Base-by-base conservation (phyloP, 441 rosid genomes). In the Brassica balearica region DNA sequence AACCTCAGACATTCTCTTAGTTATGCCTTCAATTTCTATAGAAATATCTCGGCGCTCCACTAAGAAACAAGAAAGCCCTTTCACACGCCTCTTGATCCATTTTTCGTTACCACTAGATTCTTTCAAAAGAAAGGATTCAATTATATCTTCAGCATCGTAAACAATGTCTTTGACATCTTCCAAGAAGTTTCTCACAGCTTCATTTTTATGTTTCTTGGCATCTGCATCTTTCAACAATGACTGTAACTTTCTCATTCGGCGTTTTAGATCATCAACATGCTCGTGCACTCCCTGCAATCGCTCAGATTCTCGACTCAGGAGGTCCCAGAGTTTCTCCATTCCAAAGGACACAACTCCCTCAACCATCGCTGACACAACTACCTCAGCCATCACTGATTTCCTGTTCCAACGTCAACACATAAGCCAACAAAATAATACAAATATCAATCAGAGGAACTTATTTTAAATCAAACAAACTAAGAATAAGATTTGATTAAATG, bases 141-240 rank as follows among this genome's bases (percentile, higher is more conserved):
- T 71, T 8, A 74, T 20, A 34, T 82, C 85, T 53, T 84, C 83
- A 4, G 75, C 79, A 19, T 83, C 82, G 11, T 71, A 68, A 56
- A 77, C 81, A 5, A 68, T 77, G 23, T 84, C 83, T 3, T 75
- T 76, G 65, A 77, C 34, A 32, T 82, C 78, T 29, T 75, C 71
- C 38, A 77, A 69, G 65, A 69, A 77, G 59, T 72, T 69, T 32
- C 82, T 69, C 61, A 77, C 72, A 6, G 41, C 27, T n/a, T 77
- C 58, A 20, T 68, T 71, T 0, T 25, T 69, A 60, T 55, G 67
- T 68, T 74, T 71, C 65, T 38, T 80, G 59, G 77, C 56, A 36
- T 80, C 69, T 22, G 84, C 84, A 72, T 82, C 84, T 66, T 77
- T 72, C 34, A 82, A 32, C 43, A 80, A 77, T 17, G 80, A 67